These are phyloP conservation scores for Mucor lusitanicus DNA, from an alignment of 371 early-diverging fungal genomes.

Conservation along the genomic window DNA sequence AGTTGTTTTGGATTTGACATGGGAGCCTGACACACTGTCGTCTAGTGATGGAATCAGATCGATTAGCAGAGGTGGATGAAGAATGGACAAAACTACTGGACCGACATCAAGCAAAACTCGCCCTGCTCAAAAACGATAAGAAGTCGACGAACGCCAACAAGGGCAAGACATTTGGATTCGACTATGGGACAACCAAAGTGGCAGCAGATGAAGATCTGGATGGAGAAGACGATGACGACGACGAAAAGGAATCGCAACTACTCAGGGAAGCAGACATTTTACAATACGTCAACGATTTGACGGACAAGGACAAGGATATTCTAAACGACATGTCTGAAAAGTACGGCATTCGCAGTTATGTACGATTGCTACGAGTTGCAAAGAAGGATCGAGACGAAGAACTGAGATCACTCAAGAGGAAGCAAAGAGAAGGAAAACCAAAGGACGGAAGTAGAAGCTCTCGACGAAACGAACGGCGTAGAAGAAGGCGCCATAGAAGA, in stretches of 20 bases:
- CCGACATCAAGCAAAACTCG: slow-evolving; percentile 53
- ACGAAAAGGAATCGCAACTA: slow-evolving; percentile 37
- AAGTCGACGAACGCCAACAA: slow-evolving; percentile 7
- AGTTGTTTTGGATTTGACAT: not conserved
- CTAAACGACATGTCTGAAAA: slow-evolving; percentile 48
- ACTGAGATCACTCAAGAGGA: slow-evolving; percentile 29
- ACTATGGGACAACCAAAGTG: slow-evolving; percentile 41
- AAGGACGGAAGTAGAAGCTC: slow-evolving; percentile 11
- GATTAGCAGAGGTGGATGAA: slow-evolving; percentile 48
- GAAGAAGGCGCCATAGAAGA: slow-evolving; percentile 12
- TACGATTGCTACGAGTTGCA: slow-evolving; percentile 41
- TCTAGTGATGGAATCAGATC: slow-evolving; percentile 44
- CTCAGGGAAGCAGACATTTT: slow-evolving; percentile 49
- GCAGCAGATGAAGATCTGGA: not conserved
- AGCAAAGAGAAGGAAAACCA: slow-evolving; percentile 22
- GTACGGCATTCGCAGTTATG: slow-evolving; percentile 48
- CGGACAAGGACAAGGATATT: slow-evolving; percentile 38
- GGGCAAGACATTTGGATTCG: slow-evolving; percentile 30
- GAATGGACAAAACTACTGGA: slow-evolving; percentile 58
- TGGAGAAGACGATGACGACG: slow-evolving; percentile 19
- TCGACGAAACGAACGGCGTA: slow-evolving; percentile 10
- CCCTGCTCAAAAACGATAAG: slow-evolving; percentile 33
- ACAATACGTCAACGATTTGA: slow-evolving; percentile 50
- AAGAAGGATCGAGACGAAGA: slow-evolving; percentile 50
- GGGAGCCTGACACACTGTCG: not conserved